Evolutionary conservation across 257 asterid genomes (phyloP), one percentile per base, ranked within the genome.

Genomic region (Fraxinus excelsior): DNA sequence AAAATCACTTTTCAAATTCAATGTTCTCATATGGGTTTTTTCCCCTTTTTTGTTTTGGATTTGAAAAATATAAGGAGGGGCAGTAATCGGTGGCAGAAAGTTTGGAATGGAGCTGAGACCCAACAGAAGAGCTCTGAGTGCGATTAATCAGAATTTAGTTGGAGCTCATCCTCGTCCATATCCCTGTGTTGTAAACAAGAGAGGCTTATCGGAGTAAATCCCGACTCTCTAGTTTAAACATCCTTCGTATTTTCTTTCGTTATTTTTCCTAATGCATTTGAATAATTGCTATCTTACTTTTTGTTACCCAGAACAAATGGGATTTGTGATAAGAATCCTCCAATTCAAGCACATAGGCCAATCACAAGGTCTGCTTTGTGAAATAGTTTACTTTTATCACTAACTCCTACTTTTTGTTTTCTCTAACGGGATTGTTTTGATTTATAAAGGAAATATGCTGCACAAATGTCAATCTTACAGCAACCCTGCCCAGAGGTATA

Each of bases 151-250:
- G 80, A 90, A 89, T 78, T 42, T 85, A 60, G 85, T 72, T 32
- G 88, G 82, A 46, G 86, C 82, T 35, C 83, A 83, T 80, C 74
- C 82, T 31, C 85, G 82, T 81, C 75, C 84, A 0, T 77, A 64
- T 80, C 85, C 91, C 28, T 69, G 85, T 82, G 83, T 68, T 72
- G 88, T 82, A 68, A 89, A 81, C 86, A 93, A 93, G 82, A 88
- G 94, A 80, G 90, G 85, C 49, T 86, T 80, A 74, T 83, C 96
- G 72, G 93, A 84, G 98, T 93, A 90, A 82, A 42, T 81, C 88
- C 82, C 78, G 75, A 9, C 82, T 58, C 77, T 19, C n/a, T 68
- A 7, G 49, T 58, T 76, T 80, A 72, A 12, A 49, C 0, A 68
- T 13, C 18, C 11, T 71, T 66, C 38, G 0, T 46, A 44, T 75